These are phyloP conservation scores for Melastoma candidum DNA, from an alignment of 441 rosid genomes.

Conservation along the genomic window DNA sequence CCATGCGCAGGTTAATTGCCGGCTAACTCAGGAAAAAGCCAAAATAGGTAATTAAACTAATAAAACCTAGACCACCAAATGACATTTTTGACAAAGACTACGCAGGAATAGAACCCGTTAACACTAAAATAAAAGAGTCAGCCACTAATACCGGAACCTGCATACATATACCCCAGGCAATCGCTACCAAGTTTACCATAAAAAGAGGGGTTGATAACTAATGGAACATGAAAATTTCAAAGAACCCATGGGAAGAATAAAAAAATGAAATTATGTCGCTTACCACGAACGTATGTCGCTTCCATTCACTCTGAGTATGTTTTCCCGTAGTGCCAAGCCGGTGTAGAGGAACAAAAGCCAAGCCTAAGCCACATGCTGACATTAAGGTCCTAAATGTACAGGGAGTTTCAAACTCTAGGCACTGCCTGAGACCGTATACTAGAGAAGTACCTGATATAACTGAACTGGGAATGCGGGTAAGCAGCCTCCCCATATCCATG, in stretches of 20 bases:
- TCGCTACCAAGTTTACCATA: too few species aligned
- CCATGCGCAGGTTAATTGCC: conserved; percentile 9
- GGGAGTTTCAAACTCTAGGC: not conserved
- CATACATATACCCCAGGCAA: too few species aligned
- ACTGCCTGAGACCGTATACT: not conserved
- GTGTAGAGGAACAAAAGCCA: conserved; percentile 94
- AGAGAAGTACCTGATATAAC: conserved; percentile 57
- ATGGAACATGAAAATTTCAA: not conserved
- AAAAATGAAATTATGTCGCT: conserved; percentile 4
- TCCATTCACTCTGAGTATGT: conserved; percentile 84
- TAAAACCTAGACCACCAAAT: too few species aligned
- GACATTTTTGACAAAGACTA: too few species aligned
- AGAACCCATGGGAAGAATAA: not conserved
- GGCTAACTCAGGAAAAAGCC: conserved; percentile 1
- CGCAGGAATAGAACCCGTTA: too few species aligned
- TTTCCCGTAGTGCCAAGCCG: conserved; percentile 92
- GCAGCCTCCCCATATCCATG: conserved; percentile 86
- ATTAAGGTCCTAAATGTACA: not conserved
- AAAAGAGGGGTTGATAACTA: too few species aligned
- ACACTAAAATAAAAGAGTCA: too few species aligned
- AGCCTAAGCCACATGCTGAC: conserved; percentile 35
- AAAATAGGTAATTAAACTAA: not conserved
- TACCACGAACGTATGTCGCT: conserved; percentile 99
- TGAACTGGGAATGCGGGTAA: conserved; percentile 95
- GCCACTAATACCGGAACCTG: too few species aligned